Evolutionary conservation across 352 stramenopile genomes (phyloP).

Genomic region (Pythium vanterpoolii): DNA sequence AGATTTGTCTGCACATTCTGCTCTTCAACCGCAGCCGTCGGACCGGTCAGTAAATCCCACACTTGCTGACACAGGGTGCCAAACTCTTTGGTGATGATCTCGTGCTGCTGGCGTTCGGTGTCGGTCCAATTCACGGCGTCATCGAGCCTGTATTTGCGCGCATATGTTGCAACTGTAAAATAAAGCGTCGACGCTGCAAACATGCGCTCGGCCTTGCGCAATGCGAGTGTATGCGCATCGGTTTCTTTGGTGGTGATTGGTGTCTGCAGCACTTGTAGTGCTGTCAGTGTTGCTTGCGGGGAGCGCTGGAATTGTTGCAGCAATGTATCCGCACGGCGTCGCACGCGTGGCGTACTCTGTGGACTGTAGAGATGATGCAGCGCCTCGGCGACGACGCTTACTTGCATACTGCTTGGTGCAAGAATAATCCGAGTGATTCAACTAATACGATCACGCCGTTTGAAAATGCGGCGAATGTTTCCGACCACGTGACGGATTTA

Average conservation of each 20-base stretch:
- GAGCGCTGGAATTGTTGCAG: constrained; percentile 75
- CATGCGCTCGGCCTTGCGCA: constrained; percentile 49
- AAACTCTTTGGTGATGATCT: constrained; percentile 58
- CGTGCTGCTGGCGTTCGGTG: constrained; percentile 47
- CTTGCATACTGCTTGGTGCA: constrained; percentile 33
- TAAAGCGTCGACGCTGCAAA: constrained; percentile 77
- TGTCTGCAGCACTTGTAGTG: constrained; percentile 49
- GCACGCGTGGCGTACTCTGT: constrained; percentile 57
- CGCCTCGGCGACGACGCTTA: constrained; percentile 50
- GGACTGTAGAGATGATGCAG: constrained; percentile 75
- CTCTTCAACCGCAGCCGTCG: constrained; percentile 49
- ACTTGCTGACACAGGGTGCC: constrained; percentile 59
- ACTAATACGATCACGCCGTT: constrained; percentile 6
- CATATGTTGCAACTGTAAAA: constrained; percentile 56
- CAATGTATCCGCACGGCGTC: constrained; percentile 67
- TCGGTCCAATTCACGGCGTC: constrained; percentile 47
- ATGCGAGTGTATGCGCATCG: constrained; percentile 11
- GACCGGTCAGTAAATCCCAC: constrained; percentile 72
- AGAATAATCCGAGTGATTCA: not conserved
- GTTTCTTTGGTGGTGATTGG: constrained; percentile 32
- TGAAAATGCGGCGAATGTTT: not conserved
- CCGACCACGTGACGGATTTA: not conserved
- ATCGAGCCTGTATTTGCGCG: constrained; percentile 74
- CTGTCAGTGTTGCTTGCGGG: constrained; percentile 52
- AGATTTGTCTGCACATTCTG: constrained; percentile 64